Evolutionary conservation across 2,329 filamentous ascomycete species (phyloP), one percentile per base, ranked within the genome.

Genomic region (Penicillium capsulatum): DNA sequence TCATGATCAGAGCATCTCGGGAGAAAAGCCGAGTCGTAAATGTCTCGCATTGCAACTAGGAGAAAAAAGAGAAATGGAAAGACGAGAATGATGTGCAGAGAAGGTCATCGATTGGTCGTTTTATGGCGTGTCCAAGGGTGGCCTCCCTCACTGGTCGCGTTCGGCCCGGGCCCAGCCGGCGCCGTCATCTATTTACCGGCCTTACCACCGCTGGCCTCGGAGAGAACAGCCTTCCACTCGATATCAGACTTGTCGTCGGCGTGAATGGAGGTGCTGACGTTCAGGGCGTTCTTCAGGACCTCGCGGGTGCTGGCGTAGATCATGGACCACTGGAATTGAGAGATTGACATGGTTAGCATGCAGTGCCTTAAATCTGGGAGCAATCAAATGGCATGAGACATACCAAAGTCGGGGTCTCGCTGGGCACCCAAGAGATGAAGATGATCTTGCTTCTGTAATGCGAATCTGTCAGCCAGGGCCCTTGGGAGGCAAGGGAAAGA

Each of bases 231-330:
- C 55, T 65, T 65, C 65, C 65, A 69, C 50, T 68, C 66, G 42
- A 69, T 64, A 24, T 69, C 66, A 33, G 43, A 39, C 50, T 63
- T 64, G 57, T 66, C 61, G 40, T 69, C 66, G 28, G 66, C 66
- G 50, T 68, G 65, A 52, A 68, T 63, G 48, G 61, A 65, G 49
- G 40, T 56, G 47, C 53, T 50, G 39, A 67, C 62, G 58, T 69
- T 71, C 30, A 74, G 63, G 13, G 70, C 67, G 47, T 68, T 70
- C 63, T 73, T 73, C 49, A 74, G 53, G 42, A 60, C 61, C 55
- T 73, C 69, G 38, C 68, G 66, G 34, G 68, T 73, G 50, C 68
- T 70, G 51, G 71, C 70, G 60, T 74, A 74, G 41, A 72, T 64
- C 71, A 74, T 73, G 48, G 68, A 70, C 60, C 64, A 67, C 67